phyloP scores from a whole-genome alignment of 331 rosid genomes.

The Dryas integrifolia region DNA sequence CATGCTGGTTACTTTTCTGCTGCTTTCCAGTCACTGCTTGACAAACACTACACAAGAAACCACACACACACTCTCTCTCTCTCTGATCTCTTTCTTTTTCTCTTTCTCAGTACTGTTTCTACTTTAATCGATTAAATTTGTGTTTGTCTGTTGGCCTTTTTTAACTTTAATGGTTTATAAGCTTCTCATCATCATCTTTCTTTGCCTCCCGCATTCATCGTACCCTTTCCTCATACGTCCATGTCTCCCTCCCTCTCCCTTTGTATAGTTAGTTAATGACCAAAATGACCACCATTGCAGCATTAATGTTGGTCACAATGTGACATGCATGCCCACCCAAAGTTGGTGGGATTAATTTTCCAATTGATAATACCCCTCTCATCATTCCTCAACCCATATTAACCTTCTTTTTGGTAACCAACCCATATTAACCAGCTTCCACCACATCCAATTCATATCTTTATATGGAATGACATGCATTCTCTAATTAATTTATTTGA shows the following conservation, averaged over 20 bases:
- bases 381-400: too few species aligned
- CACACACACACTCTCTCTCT: slow-evolving; percentile 7
- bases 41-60: slow-evolving; percentile 26
- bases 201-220: slow-evolving; percentile 75
- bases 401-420: too few species aligned
- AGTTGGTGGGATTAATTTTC: too few species aligned
- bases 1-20: slow-evolving; percentile 33
- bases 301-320: too few species aligned
- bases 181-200: slow-evolving; percentile 30
- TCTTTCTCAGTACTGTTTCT: background rate
- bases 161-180: slow-evolving; percentile 30
- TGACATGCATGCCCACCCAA: too few species aligned
- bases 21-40: slow-evolving; percentile 29
- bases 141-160: slow-evolving; percentile 31
- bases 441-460: too few species aligned
- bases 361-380: too few species aligned
- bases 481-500: too few species aligned
- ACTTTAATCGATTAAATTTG: slow-evolving; percentile 38
- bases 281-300: too few species aligned
- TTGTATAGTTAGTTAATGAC: background rate
- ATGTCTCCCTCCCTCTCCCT: slow-evolving; percentile 34
- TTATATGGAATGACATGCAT: too few species aligned
- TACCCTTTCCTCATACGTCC: slow-evolving; percentile 59
- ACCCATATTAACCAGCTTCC: too few species aligned
- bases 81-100: background rate